These are phyloP conservation scores for Plenodomus biglobosus DNA, from an alignment of 2,329 filamentous ascomycete species.

Conservation along the genomic window DNA sequence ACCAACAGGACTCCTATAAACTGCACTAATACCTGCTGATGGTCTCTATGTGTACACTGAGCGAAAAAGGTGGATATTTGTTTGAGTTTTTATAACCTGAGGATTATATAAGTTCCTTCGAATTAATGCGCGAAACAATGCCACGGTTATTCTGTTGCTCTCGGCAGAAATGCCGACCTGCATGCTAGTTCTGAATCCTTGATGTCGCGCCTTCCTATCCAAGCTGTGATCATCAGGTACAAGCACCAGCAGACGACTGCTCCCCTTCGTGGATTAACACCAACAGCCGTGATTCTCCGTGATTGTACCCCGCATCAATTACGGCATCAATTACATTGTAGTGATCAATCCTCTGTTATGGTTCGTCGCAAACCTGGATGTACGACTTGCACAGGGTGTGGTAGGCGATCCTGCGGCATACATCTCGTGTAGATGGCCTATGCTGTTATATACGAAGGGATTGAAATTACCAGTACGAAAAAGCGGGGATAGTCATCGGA, in stretches of 20 bases:
- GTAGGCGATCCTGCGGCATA: neutral
- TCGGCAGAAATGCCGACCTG: neutral
- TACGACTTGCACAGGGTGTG: no score
- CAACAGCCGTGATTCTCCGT: neutral
- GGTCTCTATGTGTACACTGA: conserved; percentile 23
- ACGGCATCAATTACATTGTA: neutral
- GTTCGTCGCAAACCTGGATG: no score
- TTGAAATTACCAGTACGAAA: neutral
- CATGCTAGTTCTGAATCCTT: neutral
- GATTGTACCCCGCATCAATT: neutral
- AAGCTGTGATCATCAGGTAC: neutral
- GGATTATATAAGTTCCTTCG: conserved; percentile 16
- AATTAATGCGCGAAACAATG: neutral
- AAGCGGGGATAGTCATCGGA: neutral
- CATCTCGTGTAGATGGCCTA: neutral
- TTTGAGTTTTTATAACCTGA: conserved; percentile 30
- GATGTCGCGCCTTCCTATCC: neutral
- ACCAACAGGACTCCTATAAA: conserved; percentile 11
- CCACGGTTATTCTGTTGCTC: neutral
- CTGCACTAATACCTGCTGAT: conserved; percentile 19
- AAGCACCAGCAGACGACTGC: neutral
- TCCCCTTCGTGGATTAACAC: neutral
- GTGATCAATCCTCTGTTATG: neutral
- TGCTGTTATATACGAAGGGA: neutral
- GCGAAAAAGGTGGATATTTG: conserved; percentile 29